phyloP scores from a whole-genome alignment of 2,329 filamentous ascomycete genomes.

The Penicillium hordei region DNA sequence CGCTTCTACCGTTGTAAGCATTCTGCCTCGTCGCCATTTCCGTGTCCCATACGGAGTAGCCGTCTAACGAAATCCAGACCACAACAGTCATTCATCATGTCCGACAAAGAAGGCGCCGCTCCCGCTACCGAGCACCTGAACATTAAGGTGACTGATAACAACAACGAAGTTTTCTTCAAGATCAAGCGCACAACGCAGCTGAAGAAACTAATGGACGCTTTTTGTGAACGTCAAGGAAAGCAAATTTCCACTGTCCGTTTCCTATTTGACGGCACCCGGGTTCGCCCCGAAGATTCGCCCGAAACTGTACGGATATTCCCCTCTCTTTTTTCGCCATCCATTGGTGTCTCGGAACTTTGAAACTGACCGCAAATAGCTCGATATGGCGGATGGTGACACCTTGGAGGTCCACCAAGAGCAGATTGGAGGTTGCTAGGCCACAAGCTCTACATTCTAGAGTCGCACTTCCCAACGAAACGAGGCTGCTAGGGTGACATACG shows the following conservation, averaged over 20 bases:
- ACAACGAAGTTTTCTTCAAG: slow-evolving; percentile 99
- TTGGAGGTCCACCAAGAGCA: slow-evolving; percentile 98
- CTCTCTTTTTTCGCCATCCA: not conserved
- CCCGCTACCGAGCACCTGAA: slow-evolving; percentile 79
- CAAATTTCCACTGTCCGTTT: slow-evolving; percentile 81
- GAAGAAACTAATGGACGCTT: slow-evolving; percentile 97
- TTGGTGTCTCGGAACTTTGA: slow-evolving; percentile 15
- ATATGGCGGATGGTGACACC: slow-evolving; percentile 94
- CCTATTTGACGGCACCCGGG: slow-evolving; percentile 91
- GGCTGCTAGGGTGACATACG: not conserved
- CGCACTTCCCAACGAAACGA: not conserved
- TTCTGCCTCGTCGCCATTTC: not conserved
- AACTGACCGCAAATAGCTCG: slow-evolving; percentile 61
- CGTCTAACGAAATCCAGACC: slow-evolving; percentile 5
- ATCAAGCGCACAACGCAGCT: slow-evolving; percentile 96
- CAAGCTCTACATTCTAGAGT: not conserved
- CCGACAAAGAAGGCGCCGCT: slow-evolving; percentile 19
- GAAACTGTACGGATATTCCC: slow-evolving; percentile 69
- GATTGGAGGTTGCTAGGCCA: slow-evolving; percentile 66
- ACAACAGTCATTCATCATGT: slow-evolving; percentile 13
- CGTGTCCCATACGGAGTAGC: too few relatives aligned
- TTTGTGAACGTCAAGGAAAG: slow-evolving; percentile 96
- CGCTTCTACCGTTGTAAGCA: slow-evolving; percentile 1
- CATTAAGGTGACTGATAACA: slow-evolving; percentile 99
- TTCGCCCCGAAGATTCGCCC: slow-evolving; percentile 84